Evolutionary conservation across 2,329 filamentous ascomycete species (phyloP), one percentile per base, ranked within the genome.

Genomic region (Cladosporium sp.): DNA sequence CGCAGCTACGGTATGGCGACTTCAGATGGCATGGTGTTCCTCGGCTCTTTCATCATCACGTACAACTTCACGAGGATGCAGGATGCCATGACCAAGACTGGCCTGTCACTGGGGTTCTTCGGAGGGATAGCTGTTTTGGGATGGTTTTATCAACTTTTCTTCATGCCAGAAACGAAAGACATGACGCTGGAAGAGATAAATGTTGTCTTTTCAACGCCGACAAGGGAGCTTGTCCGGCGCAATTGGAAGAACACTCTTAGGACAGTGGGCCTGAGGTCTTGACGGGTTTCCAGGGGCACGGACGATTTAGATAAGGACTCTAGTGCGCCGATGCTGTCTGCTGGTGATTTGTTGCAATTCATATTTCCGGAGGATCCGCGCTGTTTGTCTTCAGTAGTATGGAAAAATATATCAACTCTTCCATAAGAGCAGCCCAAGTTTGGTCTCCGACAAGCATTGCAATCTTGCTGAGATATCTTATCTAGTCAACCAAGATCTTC

Each of bases 401-500:
- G 16, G 14, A 16, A 18, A 18, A 18, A 2, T 18, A 3, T 18
- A 18, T 18, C 16, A 18, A 18, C 16, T 88, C 22, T 28, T 22
- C 22, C 22, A 28, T 7, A 28, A 28, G 22, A 28, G 4, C 22
- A 28, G 22, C 22, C 22, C 5, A 28, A 7, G 7, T 28, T 5
- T 28, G 7, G 7, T 5, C 7, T 28, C 4, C 22, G 3, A 18
- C 14, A 28, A 28, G 22, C 22, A 28, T 3, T 28, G 3, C 7
- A 5, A 28, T 28, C 22, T 28, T 28, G 22, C 7, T 28, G 4
- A 28, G 7, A 2, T 28, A 32, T 4, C 2, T 16, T 16, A 43
- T 14, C 41, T 28, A 95, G 70, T 96, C 90, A 35, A 96, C 82
- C 54, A 95, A 69, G 54, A 97, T 92, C 70, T 82, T 92, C 59